Base-by-base conservation (phyloP, 495 filamentous ascomycete genomes). In the Daldinia concentrica region DNA sequence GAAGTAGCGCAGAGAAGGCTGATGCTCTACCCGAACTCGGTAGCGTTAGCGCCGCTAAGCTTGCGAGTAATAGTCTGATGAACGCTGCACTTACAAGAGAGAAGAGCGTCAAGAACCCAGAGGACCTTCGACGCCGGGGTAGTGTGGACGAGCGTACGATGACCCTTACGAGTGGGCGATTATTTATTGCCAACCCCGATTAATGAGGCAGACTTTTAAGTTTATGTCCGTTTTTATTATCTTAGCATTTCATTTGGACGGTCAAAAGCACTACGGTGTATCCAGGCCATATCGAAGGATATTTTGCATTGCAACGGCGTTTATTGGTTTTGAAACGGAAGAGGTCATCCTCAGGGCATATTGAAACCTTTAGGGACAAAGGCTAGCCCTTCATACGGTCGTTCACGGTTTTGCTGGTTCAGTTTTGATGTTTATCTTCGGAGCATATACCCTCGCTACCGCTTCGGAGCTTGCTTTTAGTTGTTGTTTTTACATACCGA, bases 181-280 rank as follows among this genome's bases (percentile, higher is more conserved):
- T 99, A 62, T 98, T 93, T 72, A 94, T 99, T 74, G 96, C 96
- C 19, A 99, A 99, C 79, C 95, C 95, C 24, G 95, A 99, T 78
- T 83, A 86, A 68, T n/a, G 29, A 32, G 34, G n/a, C 6, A 19
- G 15, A 37, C 9, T 19, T 34, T 43, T 19, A 22, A n/a, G n/a
- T 65, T 65, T 12, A 5, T 48, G n/a, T 57, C 29, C 22, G 0
- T 34, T 48, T 17, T 37, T 17, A 51, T 0, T 37, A 68, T 45
- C 15, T 45, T 11, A 54, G 12, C 50, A 69, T 66, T 64, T 52
- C 34, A 27, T 36, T 58, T 54, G 39, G 32, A 52, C 15, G 50
- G 57, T 61, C 48, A 48, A 58, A 12, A 22, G 14, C 41, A 64
- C 48, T 26, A 43, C 70, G 65, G 43, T 55, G 65, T 34, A 24